A percentile compares a stretch with the other conserved stretches of the same genome.
phyloP scores from a whole-genome alignment of 2,329 filamentous ascomycete species.

The Penicillium olsonii region DNA sequence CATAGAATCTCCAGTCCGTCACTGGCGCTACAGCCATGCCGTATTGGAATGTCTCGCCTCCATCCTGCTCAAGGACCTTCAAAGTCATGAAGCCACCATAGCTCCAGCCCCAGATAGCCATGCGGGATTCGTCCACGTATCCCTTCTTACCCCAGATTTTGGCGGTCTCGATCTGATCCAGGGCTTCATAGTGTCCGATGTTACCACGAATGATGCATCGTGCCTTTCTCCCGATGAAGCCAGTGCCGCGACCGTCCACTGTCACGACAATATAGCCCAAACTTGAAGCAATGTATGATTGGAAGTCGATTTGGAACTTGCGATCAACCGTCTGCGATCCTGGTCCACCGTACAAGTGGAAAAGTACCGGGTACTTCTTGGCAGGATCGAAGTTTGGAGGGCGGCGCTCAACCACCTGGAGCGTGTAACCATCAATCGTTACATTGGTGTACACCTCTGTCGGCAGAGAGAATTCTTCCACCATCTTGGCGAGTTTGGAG shows the following conservation, averaged over 20 bases:
- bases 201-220: constrained; percentile 81
- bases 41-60: constrained; percentile 86
- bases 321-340: constrained; percentile 88
- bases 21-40: constrained; percentile 98
- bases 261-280: constrained; percentile 94
- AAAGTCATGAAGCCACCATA: constrained; percentile 94
- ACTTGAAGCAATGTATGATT: constrained; percentile 80
- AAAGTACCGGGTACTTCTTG: constrained; percentile 89
- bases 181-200: constrained; percentile 79
- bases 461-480: constrained; percentile 77
- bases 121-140: constrained; percentile 78
- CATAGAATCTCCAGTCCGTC: constrained; percentile 96
- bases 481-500: constrained; percentile 65
- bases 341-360: constrained; percentile 91
- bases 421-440: constrained; percentile 74
- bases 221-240: constrained; percentile 80
- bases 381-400: constrained; percentile 83
- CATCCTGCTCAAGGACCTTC: constrained; percentile 91
- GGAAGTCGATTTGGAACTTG: constrained; percentile 81
- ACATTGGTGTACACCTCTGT: constrained; percentile 80
- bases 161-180: constrained; percentile 88
- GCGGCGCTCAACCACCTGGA: constrained; percentile 77
- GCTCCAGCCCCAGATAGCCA: constrained; percentile 98
- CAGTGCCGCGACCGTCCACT: constrained; percentile 89
- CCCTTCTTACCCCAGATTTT: constrained; percentile 77